These are phyloP conservation scores for Diaporthe vaccinii DNA, from an alignment of 2,329 filamentous ascomycete species.

Conservation along the genomic window DNA sequence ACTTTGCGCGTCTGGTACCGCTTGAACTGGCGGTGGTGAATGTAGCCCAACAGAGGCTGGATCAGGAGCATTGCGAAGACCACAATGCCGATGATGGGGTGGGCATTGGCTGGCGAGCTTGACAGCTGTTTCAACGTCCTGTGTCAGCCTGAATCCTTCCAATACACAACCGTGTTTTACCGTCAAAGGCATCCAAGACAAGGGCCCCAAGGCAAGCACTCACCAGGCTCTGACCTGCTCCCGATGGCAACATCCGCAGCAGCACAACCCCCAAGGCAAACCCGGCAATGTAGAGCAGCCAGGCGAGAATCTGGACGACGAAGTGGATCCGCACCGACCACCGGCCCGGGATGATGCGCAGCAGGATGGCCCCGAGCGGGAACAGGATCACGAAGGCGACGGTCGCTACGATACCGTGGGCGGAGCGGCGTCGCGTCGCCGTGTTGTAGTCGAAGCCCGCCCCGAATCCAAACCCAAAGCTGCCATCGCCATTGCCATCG, in stretches of 20 bases:
- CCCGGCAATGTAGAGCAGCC: slow-evolving; percentile 54
- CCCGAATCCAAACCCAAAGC: neutral
- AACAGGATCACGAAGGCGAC: slow-evolving; percentile 44
- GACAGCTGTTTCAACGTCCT: slow-evolving; percentile 46
- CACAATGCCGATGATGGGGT: slow-evolving; percentile 62
- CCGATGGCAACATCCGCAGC: slow-evolving; percentile 49
- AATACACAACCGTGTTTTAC: too few relatives aligned
- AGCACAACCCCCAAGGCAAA: slow-evolving; percentile 60
- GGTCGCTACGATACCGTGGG: slow-evolving; percentile 43
- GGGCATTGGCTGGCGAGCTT: slow-evolving; percentile 52
- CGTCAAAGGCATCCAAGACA: neutral
- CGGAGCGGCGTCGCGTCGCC: neutral
- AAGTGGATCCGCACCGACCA: slow-evolving; percentile 56
- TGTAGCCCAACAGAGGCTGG: slow-evolving; percentile 57
- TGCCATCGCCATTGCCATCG: neutral
- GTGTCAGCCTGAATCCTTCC: neutral
- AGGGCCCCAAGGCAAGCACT: slow-evolving; percentile 37
- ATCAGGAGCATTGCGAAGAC: slow-evolving; percentile 55
- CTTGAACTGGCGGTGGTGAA: slow-evolving; percentile 59
- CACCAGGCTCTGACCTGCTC: slow-evolving; percentile 49
- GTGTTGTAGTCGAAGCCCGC: slow-evolving; percentile 1
- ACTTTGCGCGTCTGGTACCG: slow-evolving; percentile 52
- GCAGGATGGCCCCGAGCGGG: slow-evolving; percentile 43
- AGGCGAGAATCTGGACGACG: slow-evolving; percentile 54
- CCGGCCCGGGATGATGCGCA: slow-evolving; percentile 49